A percentile compares a stretch with the other conserved stretches of the same genome.
phyloP scores from a whole-genome alignment of 495 filamentous ascomycete species.

The Daldinia concentrica region DNA sequence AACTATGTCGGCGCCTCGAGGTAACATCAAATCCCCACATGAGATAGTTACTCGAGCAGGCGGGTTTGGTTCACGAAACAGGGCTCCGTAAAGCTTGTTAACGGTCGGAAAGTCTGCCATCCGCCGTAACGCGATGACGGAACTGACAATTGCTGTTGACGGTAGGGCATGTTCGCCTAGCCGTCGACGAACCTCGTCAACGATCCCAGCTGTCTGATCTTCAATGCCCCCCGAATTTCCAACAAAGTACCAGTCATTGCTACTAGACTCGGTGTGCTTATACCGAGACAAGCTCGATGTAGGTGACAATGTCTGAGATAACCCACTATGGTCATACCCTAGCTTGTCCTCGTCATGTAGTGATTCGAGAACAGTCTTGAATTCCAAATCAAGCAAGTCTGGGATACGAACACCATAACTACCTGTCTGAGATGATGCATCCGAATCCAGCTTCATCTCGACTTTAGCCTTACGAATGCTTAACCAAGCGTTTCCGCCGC shows the following conservation, averaged over 20 bases:
- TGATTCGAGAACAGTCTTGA: conserved; percentile 41
- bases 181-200: conserved; percentile 46
- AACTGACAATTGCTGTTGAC: conserved; percentile 70
- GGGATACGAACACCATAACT: conserved; percentile 55
- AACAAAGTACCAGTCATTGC: conserved; percentile 41
- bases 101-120: conserved; percentile 80
- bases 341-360: background rate
- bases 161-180: conserved; percentile 46
- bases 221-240: conserved; percentile 44
- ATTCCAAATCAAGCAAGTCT: conserved; percentile 57
- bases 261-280: background rate
- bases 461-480: conserved; percentile 66
- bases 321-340: conserved; percentile 4
- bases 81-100: conserved; percentile 76
- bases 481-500: conserved; percentile 75
- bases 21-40: conserved; percentile 66
- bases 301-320: conserved; percentile 5
- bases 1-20: conserved; percentile 64
- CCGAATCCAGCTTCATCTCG: conserved; percentile 55
- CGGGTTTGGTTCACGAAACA: conserved; percentile 79
- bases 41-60: conserved; percentile 86
- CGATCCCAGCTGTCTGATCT: conserved; percentile 47
- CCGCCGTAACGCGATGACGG: conserved; percentile 77
- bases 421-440: conserved; percentile 3
- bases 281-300: background rate